These are phyloP conservation scores for Phytophthora ohioensis DNA, from an alignment of 352 stramenopile genomes.

Conservation along the genomic window DNA sequence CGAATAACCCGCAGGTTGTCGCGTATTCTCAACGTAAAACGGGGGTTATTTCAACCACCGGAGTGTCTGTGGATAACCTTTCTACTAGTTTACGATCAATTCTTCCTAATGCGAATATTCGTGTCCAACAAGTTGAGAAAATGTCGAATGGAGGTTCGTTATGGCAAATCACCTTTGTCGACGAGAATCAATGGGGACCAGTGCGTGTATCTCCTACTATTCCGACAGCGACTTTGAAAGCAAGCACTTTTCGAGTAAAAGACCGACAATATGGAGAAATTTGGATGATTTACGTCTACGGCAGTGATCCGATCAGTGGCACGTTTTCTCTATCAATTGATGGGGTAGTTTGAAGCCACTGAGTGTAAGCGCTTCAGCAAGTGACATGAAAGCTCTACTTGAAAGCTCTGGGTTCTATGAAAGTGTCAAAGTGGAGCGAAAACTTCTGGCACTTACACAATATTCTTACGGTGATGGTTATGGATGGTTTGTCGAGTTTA, in stretches of 20 bases:
- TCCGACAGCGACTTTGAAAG: neutral
- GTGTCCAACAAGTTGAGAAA: neutral
- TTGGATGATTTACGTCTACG: conserved; percentile 52
- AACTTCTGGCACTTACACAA: conserved; percentile 35
- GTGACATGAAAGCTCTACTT: neutral
- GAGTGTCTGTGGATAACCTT: neutral
- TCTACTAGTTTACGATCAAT: neutral
- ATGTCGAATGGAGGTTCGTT: conserved; percentile 4
- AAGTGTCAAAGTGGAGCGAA: conserved; percentile 22
- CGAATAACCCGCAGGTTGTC: neutral
- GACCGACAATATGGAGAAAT: conserved; percentile 36
- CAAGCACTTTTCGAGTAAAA: neutral
- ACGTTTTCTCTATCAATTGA: conserved; percentile 40
- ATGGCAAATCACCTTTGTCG: neutral
- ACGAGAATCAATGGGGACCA: neutral
- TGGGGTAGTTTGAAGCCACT: conserved; percentile 3
- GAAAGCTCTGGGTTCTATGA: neutral
- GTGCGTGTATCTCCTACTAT: neutral
- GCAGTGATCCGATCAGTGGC: conserved; percentile 43
- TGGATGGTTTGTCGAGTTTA: conserved; percentile 59
- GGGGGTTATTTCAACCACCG: neutral
- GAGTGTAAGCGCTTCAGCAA: neutral
- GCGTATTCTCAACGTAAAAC: conserved; percentile 3
- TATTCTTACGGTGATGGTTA: conserved; percentile 54
- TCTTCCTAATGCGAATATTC: neutral